Percentiles rank a stretch among this genome's conserved stretches.
These are phyloP conservation scores for Hyaloperonospora arabidopsidis DNA, from an alignment of 352 stramenopile genomes.

Conservation along the genomic window DNA sequence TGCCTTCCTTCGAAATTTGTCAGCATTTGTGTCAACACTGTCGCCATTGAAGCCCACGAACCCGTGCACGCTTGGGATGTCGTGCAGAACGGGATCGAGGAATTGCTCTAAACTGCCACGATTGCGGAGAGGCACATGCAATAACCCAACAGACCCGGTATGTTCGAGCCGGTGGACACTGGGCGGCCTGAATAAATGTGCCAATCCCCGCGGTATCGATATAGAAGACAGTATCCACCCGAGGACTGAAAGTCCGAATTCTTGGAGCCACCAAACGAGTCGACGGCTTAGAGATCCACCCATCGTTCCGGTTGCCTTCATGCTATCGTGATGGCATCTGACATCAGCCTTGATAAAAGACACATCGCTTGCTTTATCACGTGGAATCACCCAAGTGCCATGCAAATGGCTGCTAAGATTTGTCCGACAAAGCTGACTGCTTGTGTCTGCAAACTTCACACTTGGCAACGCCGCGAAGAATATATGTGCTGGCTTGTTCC, in stretches of 20 bases:
- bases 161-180: slow-evolving; percentile 2
- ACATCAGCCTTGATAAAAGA: slow-evolving; percentile 25
- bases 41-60: slow-evolving; percentile 1
- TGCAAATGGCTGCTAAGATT: slow-evolving; percentile 3
- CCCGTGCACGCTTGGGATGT: slow-evolving; percentile 2
- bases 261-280: slow-evolving; percentile 6
- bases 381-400: slow-evolving; percentile 20
- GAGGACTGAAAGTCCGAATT: slow-evolving; percentile 7
- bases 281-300: slow-evolving; percentile 3
- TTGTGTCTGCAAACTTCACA: slow-evolving; percentile 10
- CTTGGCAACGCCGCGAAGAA: slow-evolving; percentile 42
- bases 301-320: not conserved
- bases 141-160: slow-evolving; percentile 5
- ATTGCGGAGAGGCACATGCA: slow-evolving; percentile 21
- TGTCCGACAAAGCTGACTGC: not conserved
- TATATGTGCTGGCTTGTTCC: slow-evolving; percentile 46
- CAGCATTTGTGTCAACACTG: slow-evolving; percentile 21
- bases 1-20: slow-evolving; percentile 55
- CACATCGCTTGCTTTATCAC: slow-evolving; percentile 21
- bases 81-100: slow-evolving; percentile 16
- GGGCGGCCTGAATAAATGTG: slow-evolving; percentile 2
- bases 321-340: not conserved
- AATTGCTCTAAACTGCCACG: slow-evolving; percentile 29
- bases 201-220: slow-evolving; percentile 10
- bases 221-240: slow-evolving; percentile 17